These are phyloP conservation scores for Buxus sempervirens DNA, from an alignment of 164 flowering plant species.

Conservation along the genomic window DNA sequence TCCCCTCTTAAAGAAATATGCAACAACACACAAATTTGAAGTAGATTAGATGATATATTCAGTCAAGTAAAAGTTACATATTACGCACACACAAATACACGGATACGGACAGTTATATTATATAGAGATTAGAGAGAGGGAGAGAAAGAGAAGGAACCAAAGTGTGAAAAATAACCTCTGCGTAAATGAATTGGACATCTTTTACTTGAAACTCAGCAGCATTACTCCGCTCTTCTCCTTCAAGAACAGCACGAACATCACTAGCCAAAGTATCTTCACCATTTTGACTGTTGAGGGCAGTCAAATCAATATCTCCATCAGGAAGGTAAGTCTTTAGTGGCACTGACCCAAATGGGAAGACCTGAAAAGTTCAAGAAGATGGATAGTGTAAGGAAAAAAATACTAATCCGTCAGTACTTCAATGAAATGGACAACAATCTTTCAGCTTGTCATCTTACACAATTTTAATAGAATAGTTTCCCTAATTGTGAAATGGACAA, in stretches of 20 bases:
- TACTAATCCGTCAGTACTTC: background rate
- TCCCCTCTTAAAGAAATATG: no score
- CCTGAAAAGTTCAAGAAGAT: constrained; percentile 40
- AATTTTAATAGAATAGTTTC: background rate
- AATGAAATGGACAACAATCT: constrained; percentile 4
- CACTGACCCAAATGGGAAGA: constrained; percentile 87
- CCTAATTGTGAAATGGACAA: background rate
- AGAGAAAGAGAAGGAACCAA: background rate
- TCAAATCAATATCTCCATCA: constrained; percentile 96
- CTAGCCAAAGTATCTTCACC: constrained; percentile 60
- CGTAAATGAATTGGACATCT: constrained; percentile 77
- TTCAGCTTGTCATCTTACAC: background rate
- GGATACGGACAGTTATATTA: no score
- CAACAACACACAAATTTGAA: no score
- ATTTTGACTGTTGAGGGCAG: constrained; percentile 51
- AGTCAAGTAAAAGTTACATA: no score
- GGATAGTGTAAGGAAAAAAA: background rate
- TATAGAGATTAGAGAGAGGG: no score
- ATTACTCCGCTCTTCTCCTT: constrained; percentile 53
- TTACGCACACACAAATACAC: no score
- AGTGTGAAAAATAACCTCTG: constrained; percentile 57
- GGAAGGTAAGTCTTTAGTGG: constrained; percentile 94
- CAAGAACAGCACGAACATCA: constrained; percentile 55
- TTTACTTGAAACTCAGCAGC: constrained; percentile 67
- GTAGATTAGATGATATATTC: no score